These are phyloP conservation scores for Phytophthora chlamydospora DNA, from an alignment of 352 stramenopile species.

Conservation along the genomic window DNA sequence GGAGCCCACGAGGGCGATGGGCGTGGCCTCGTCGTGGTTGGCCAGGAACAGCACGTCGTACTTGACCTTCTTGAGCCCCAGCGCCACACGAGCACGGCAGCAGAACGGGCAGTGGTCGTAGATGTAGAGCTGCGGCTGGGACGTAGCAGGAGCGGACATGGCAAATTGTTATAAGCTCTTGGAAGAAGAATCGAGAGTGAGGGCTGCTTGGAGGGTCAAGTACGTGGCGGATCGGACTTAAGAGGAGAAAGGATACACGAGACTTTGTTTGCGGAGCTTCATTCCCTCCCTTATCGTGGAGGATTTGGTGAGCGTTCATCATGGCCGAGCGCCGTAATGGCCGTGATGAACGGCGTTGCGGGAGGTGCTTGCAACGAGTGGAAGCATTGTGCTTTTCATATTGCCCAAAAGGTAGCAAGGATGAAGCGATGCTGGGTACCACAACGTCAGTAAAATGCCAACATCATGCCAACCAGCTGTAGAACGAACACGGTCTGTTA, in stretches of 20 bases:
- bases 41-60: slow-evolving; percentile 49
- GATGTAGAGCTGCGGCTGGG: slow-evolving; percentile 51
- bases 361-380: too few relatives aligned
- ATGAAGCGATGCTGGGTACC: too few relatives aligned
- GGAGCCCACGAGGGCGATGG: slow-evolving; percentile 49
- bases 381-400: too few relatives aligned
- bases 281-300: too few relatives aligned
- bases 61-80: slow-evolving; percentile 53
- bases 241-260: background rate
- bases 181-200: slow-evolving; percentile 19
- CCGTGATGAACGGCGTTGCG: slow-evolving; percentile 1
- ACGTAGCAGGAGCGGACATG: slow-evolving; percentile 5
- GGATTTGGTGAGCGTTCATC: too few relatives aligned
- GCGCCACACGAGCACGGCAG: slow-evolving; percentile 55
- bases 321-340: too few relatives aligned
- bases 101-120: slow-evolving; percentile 70
- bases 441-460: background rate
- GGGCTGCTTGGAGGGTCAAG: background rate
- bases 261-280: background rate
- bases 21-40: slow-evolving; percentile 60
- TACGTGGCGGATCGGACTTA: slow-evolving; percentile 8
- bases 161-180: background rate
- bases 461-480: too few relatives aligned
- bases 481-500: too few relatives aligned
- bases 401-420: too few relatives aligned